These are phyloP conservation scores for Trametes pubescens DNA, from an alignment of 1,284 basidiomycete genomes.

Conservation along the genomic window DNA sequence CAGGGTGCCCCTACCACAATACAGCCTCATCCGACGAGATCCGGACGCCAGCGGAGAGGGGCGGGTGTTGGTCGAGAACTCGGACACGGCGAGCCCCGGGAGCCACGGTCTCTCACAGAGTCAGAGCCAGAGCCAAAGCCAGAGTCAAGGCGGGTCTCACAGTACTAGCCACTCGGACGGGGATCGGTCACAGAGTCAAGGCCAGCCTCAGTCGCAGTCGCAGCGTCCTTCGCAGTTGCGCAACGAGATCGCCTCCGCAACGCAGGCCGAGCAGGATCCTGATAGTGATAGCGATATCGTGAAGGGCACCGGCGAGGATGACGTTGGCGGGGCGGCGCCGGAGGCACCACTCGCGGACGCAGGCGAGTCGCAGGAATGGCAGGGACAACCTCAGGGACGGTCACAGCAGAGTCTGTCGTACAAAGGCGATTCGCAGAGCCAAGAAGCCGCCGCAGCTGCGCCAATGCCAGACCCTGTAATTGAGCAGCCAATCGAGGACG, in stretches of 20 bases:
- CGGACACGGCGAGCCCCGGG: slow-evolving; percentile 52
- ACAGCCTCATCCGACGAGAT: slow-evolving; percentile 23
- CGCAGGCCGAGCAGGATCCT: background rate
- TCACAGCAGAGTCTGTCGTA: slow-evolving; percentile 28
- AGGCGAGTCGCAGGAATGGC: slow-evolving; percentile 9
- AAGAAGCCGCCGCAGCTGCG: slow-evolving; percentile 9
- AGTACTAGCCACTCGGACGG: slow-evolving; percentile 3
- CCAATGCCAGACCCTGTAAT: background rate
- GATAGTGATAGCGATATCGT: background rate
- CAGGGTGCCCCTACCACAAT: slow-evolving; percentile 29
- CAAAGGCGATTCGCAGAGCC: slow-evolving; percentile 32
- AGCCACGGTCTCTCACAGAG: slow-evolving; percentile 25
- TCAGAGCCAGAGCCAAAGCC: slow-evolving; percentile 24
- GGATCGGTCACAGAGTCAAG: slow-evolving; percentile 21
- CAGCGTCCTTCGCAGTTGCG: slow-evolving; percentile 32
- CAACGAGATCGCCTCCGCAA: slow-evolving; percentile 20
- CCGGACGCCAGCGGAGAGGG: slow-evolving; percentile 43
- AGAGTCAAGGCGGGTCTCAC: slow-evolving; percentile 10
- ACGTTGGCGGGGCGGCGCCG: background rate
- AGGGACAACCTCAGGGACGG: slow-evolving; percentile 6
- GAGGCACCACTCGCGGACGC: background rate
- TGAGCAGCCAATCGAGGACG: background rate
- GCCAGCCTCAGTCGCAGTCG: slow-evolving; percentile 26
- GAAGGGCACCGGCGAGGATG: background rate
- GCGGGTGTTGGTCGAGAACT: slow-evolving; percentile 58